phyloP scores from a whole-genome alignment of 2,329 filamentous ascomycete species.

The Exophiala viscosa region DNA sequence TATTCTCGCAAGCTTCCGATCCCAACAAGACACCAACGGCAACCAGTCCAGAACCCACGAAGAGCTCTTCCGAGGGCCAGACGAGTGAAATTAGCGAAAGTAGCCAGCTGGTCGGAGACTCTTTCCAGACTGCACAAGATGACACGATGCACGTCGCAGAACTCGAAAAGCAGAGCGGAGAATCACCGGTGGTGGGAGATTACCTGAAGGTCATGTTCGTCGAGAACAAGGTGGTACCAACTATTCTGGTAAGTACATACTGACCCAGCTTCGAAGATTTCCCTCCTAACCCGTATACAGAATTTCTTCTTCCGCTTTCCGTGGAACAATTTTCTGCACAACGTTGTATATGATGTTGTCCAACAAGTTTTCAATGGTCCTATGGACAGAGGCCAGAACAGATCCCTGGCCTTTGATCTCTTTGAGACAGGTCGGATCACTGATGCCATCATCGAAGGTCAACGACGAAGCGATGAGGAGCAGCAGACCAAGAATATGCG shows the following conservation, averaged over 20 bases:
- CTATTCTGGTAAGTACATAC: slow-evolving; percentile 74
- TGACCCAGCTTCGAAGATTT: neutral
- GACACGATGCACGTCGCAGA: slow-evolving; percentile 16
- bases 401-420: slow-evolving; percentile 81
- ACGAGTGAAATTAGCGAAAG: slow-evolving; percentile 6
- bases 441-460: slow-evolving; percentile 85
- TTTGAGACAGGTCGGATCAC: slow-evolving; percentile 90
- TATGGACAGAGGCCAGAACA: slow-evolving; percentile 94
- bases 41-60: slow-evolving; percentile 25
- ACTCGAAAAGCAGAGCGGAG: slow-evolving; percentile 55
- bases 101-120: slow-evolving; percentile 19
- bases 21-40: slow-evolving; percentile 28
- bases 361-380: slow-evolving; percentile 98
- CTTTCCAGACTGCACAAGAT: slow-evolving; percentile 15
- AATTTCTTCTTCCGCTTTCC: slow-evolving; percentile 98
- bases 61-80: slow-evolving; percentile 11
- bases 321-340: slow-evolving; percentile 99
- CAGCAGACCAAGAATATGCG: slow-evolving; percentile 81
- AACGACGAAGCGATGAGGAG: slow-evolving; percentile 79
- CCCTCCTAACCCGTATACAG: slow-evolving; percentile 43
- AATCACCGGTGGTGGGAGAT: slow-evolving; percentile 83
- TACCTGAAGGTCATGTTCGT: slow-evolving; percentile 95
- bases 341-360: slow-evolving; percentile 97
- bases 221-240: slow-evolving; percentile 88
- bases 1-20: slow-evolving; percentile 44